Percentiles rank a stretch among this genome's conserved stretches.
These are phyloP conservation scores for Juglanconis oblonga DNA, from an alignment of 2,329 filamentous ascomycete species.

Conservation along the genomic window DNA sequence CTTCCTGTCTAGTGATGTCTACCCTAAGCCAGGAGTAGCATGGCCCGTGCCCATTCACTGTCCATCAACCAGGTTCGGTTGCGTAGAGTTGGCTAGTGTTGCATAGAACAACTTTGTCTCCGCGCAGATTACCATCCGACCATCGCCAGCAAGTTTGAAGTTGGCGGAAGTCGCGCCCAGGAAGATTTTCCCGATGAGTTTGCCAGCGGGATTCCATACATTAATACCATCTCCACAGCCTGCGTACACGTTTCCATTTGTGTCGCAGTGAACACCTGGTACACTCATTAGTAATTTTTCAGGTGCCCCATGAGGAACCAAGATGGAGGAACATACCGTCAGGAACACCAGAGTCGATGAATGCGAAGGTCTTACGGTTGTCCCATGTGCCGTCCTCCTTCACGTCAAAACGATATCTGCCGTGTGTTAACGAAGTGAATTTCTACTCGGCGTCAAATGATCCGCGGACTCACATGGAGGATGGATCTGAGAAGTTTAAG, in stretches of 20 bases:
- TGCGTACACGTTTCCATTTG: constrained; percentile 52
- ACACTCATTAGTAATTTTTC: constrained; percentile 34
- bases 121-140: constrained; percentile 39
- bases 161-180: constrained; percentile 44
- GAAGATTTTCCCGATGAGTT: constrained; percentile 55
- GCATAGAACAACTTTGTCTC: constrained; percentile 40
- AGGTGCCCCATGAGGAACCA: not conserved
- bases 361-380: constrained; percentile 52
- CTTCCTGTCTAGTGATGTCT: not conserved
- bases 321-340: constrained; percentile 42
- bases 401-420: constrained; percentile 41
- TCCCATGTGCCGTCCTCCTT: constrained; percentile 39
- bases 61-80: not conserved
- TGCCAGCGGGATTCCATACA: constrained; percentile 46
- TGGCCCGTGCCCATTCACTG: not conserved
- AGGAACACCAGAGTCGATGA: constrained; percentile 47
- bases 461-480: constrained; percentile 43
- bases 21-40: not conserved
- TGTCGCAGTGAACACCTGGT: constrained; percentile 52
- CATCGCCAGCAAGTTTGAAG: constrained; percentile 45
- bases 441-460: not conserved
- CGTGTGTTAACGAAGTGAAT: constrained; percentile 18
- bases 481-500: constrained; percentile 36
- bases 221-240: constrained; percentile 50
- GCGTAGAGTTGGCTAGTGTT: constrained; percentile 24